Conservation (phyloP, 257 asterid species). For the Eustoma russellianum region DNA sequence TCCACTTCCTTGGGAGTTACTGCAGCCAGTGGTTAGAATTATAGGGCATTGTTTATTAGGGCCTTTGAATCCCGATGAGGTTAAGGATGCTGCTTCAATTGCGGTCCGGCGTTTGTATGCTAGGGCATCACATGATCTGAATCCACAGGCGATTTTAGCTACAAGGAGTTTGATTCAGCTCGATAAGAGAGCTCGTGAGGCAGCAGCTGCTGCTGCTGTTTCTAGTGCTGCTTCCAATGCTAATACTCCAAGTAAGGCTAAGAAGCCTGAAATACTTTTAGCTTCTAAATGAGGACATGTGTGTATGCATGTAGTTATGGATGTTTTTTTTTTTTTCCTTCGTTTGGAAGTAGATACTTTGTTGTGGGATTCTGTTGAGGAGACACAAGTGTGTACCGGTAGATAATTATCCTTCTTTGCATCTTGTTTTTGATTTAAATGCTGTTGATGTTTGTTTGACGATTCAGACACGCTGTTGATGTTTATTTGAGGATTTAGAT, state of each 20-base stretch:
- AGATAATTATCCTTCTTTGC: constrained; percentile 9
- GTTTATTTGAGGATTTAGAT: no score
- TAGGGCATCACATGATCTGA: constrained; percentile 84
- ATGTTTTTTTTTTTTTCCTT: constrained; percentile 7
- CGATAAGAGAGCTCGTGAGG: constrained; percentile 61
- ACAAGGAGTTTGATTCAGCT: constrained; percentile 88
- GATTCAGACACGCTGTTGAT: constrained; percentile 1
- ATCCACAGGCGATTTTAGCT: constrained; percentile 85
- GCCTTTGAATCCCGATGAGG: constrained; percentile 59
- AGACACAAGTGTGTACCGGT: constrained; percentile 12
- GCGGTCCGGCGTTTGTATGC: constrained; percentile 76
- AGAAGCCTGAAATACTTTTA: constrained; percentile 87
- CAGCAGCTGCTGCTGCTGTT: constrained; percentile 36
- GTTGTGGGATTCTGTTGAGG: constrained; percentile 27
- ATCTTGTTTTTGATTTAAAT: constrained; percentile 6
- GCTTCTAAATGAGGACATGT: constrained; percentile 56
- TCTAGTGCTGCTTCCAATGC: constrained; percentile 51
- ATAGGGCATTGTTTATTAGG: constrained; percentile 93
- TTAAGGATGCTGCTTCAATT: constrained; percentile 71
- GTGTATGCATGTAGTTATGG: constrained; percentile 5
- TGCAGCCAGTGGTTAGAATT: constrained; percentile 84
- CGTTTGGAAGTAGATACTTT: constrained; percentile 16
- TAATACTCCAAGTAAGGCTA: constrained; percentile 91
- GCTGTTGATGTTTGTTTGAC: background rate
- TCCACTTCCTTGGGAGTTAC: constrained; percentile 88